Evolutionary conservation across 2,329 filamentous ascomycete genomes (phyloP).

Genomic region (Lecanoromycetidae sp.): DNA sequence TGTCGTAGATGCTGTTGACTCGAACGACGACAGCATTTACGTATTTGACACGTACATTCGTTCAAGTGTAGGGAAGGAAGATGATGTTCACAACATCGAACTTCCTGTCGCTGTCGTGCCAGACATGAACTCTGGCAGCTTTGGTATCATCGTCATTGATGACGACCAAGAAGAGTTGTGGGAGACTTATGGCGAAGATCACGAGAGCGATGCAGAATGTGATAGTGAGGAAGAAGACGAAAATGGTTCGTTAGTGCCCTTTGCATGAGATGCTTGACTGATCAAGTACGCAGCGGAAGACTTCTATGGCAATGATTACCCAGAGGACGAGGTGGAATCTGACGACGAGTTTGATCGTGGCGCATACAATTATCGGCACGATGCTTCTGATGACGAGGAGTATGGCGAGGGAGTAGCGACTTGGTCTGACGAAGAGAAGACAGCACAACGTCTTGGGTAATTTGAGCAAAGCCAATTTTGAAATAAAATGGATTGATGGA

Average conservation of each 20-base stretch:
- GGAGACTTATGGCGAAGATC: constrained; percentile 44
- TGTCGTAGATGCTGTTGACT: neutral
- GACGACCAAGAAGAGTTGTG: constrained; percentile 45
- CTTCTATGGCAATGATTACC: constrained; percentile 40
- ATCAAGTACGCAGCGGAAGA: constrained; percentile 32
- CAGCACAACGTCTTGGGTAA: constrained; percentile 7
- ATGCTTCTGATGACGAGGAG: constrained; percentile 34
- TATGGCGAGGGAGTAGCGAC: constrained; percentile 30
- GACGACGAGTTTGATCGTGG: constrained; percentile 35
- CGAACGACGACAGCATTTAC: constrained; percentile 9
- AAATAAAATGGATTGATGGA: neutral
- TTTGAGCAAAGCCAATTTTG: neutral
- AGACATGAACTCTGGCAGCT: constrained; percentile 10
- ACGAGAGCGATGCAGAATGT: constrained; percentile 41
- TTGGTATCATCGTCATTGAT: constrained; percentile 38
- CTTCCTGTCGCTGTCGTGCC: neutral
- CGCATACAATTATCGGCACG: constrained; percentile 29
- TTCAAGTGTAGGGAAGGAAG: neutral
- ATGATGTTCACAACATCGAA: neutral
- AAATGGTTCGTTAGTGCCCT: constrained; percentile 35
- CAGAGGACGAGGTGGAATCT: constrained; percentile 37
- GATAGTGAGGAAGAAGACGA: constrained; percentile 52
- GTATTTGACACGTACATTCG: constrained; percentile 16
- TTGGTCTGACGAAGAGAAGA: constrained; percentile 25
- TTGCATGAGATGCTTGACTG: neutral